Evolutionary conservation across 1,284 basidiomycete species (phyloP).

Genomic region (Boletus coffeatus): DNA sequence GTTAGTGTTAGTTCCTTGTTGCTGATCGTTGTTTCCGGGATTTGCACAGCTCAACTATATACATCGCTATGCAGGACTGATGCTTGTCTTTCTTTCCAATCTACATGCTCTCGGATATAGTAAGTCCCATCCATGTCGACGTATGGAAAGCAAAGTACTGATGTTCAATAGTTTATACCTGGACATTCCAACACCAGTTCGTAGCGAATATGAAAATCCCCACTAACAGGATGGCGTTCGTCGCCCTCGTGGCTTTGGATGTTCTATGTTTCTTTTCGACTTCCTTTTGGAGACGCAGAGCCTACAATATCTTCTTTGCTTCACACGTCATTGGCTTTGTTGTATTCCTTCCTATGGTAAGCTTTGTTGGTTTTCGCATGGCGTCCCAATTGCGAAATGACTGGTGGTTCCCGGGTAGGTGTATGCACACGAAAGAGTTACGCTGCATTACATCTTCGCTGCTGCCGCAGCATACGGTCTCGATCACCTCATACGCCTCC

Average conservation of each 20-base stretch:
- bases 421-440: constrained; percentile 41
- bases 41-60: constrained; percentile 62
- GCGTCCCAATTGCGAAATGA: neutral
- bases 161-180: constrained; percentile 48
- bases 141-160: neutral
- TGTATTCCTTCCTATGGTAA: constrained; percentile 45
- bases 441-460: constrained; percentile 46
- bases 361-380: constrained; percentile 14
- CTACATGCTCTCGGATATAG: constrained; percentile 62
- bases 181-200: constrained; percentile 46
- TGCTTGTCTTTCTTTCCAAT: constrained; percentile 57
- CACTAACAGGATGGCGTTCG: constrained; percentile 44
- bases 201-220: constrained; percentile 30
- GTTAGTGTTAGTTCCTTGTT: neutral
- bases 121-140: constrained; percentile 31
- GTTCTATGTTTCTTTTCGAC: constrained; percentile 50
- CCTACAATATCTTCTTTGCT: constrained; percentile 53
- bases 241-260: constrained; percentile 49
- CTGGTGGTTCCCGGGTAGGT: constrained; percentile 27
- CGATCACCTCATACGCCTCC: constrained; percentile 58
- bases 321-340: constrained; percentile 44
- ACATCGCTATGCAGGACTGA: constrained; percentile 67
- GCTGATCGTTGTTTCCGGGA: neutral
- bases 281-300: constrained; percentile 44
- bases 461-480: constrained; percentile 56